Evolutionary conservation across 345 rosid species (phyloP).

Genomic region (Triadica sebifera): DNA sequence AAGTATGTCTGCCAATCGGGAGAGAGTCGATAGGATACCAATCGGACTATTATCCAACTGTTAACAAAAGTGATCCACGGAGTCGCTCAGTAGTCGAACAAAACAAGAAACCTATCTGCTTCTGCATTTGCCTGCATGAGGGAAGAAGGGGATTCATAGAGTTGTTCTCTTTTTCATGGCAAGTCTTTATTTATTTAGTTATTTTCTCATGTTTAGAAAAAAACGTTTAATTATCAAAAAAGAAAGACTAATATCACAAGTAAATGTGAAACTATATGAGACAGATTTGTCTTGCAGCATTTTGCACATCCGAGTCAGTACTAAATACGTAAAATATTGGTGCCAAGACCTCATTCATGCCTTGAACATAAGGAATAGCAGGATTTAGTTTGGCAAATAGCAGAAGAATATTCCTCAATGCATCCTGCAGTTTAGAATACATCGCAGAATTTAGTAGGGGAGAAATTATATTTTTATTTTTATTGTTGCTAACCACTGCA

Average conservation of each 20-base stretch:
- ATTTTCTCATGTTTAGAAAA: background rate
- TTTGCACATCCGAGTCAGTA: conserved; percentile 47
- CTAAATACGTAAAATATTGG: conserved; percentile 63
- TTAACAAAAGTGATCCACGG: conserved; percentile 71
- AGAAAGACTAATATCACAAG: background rate
- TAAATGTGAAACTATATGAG: conserved; percentile 6
- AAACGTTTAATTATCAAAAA: background rate
- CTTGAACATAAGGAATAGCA: conserved; percentile 70
- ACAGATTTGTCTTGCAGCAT: conserved; percentile 46
- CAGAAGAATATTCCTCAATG: conserved; percentile 68
- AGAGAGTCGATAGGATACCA: conserved; percentile 65
- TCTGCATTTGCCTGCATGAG: conserved; percentile 53
- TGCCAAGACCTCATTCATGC: conserved; percentile 82
- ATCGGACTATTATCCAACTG: conserved; percentile 65
- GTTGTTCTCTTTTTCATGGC: background rate
- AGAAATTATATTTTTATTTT: background rate
- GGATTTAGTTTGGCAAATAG: conserved; percentile 73
- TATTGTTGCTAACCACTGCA: background rate
- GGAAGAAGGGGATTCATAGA: background rate
- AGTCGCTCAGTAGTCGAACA: conserved; percentile 57
- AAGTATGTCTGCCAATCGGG: conserved; percentile 51
- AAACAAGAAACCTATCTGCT: conserved; percentile 65
- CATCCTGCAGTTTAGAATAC: conserved; percentile 37
- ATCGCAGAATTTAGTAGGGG: conserved; percentile 5
- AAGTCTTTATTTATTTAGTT: background rate